Percentiles rank a stretch among this genome's conserved stretches.
Evolutionary conservation across 495 filamentous ascomycete species (phyloP).

Genomic region (Aspergillus ostianus): DNA sequence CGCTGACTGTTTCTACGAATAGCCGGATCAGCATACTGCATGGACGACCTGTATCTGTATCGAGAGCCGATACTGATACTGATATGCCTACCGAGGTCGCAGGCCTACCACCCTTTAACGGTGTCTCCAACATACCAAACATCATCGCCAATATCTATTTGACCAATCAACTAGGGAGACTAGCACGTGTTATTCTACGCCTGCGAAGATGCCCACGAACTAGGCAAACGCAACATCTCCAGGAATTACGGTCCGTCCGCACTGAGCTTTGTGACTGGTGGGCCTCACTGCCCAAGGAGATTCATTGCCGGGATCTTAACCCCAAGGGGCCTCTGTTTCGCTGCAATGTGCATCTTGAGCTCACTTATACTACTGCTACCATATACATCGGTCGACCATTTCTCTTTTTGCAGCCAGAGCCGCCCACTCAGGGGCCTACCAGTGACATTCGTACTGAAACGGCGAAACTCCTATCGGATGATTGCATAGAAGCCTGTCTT

Average conservation of each 20-base stretch:
- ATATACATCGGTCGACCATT: conserved; percentile 18
- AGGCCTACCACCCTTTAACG: neutral
- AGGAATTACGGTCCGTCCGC: conserved; percentile 10
- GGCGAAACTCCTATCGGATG: conserved; percentile 4
- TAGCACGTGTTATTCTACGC: conserved; percentile 12
- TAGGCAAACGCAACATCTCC: conserved; percentile 8
- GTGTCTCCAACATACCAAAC: conserved; percentile 10
- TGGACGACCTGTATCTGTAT: conserved; percentile 15
- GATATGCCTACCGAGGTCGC: conserved; percentile 12
- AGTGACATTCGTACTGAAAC: neutral
- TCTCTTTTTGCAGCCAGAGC: conserved; percentile 5
- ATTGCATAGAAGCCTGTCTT: conserved; percentile 16
- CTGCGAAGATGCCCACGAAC: conserved; percentile 8
- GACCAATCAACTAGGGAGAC: conserved; percentile 12
- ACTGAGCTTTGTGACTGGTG: conserved; percentile 14
- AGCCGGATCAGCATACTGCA: conserved; percentile 18
- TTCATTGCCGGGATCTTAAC: conserved; percentile 15
- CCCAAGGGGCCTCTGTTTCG: conserved; percentile 12
- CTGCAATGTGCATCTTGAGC: conserved; percentile 15
- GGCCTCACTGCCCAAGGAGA: conserved; percentile 11
- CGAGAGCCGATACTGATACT: conserved; percentile 10
- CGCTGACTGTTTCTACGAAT: neutral
- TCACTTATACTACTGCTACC: conserved; percentile 8
- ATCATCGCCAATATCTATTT: conserved; percentile 13
- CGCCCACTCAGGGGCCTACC: neutral